A percentile compares a stretch with the other conserved stretches of the same genome.
Conservation (phyloP, 1,139 yeast species). For the Sugiyamaella xylanicola region DNA sequence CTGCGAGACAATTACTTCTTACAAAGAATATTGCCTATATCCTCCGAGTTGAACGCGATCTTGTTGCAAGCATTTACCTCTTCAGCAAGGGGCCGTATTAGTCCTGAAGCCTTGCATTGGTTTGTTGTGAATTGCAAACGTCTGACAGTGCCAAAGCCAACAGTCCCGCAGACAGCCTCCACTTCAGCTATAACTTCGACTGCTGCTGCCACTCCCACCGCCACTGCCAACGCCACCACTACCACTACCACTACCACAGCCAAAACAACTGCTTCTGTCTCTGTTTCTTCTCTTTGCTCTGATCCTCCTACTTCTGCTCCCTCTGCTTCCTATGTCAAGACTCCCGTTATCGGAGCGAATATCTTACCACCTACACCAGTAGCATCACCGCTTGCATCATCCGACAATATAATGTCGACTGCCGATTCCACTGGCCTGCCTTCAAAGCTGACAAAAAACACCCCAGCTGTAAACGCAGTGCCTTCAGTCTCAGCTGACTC, state of each 20-base stretch:
- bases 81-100: slow-evolving; percentile 65
- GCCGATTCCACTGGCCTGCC: background rate
- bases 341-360: background rate
- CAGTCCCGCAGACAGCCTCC: too few relatives aligned
- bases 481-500: background rate
- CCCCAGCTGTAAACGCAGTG: background rate
- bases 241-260: too few relatives aligned
- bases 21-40: slow-evolving; percentile 65
- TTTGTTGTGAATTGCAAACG: background rate
- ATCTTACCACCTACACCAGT: slow-evolving; percentile 12
- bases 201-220: background rate
- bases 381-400: slow-evolving; percentile 1
- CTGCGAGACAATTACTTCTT: slow-evolving; percentile 54
- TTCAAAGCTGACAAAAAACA: background rate
- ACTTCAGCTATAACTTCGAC: background rate
- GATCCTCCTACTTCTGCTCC: background rate
- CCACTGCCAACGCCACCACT: too few relatives aligned
- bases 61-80: slow-evolving; percentile 57
- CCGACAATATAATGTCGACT: background rate
- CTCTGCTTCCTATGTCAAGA: background rate
- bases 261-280: too few relatives aligned
- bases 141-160: slow-evolving; percentile 1
- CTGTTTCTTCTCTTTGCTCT: too few relatives aligned
- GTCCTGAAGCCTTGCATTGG: slow-evolving; percentile 26
- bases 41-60: slow-evolving; percentile 59